Conservation (phyloP, 1,284 basidiomycete species). For the Ceratobasidium sp. region DNA sequence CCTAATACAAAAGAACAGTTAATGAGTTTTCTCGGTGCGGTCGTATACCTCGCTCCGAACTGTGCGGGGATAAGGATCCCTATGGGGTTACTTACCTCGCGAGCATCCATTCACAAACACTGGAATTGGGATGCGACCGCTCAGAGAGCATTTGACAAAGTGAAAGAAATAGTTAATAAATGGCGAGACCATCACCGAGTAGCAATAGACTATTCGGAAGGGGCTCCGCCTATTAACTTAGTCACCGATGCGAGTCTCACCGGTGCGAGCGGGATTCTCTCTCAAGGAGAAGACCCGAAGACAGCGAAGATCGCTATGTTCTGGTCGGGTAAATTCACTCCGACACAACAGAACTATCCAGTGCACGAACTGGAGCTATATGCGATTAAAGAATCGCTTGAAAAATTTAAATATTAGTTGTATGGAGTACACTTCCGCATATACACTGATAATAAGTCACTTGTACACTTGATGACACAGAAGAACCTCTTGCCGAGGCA, state of each 20-base stretch:
- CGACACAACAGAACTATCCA: too few relatives aligned
- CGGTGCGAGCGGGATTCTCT: conserved; percentile 52
- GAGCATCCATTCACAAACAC: conserved; percentile 46
- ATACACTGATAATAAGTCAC: too few relatives aligned
- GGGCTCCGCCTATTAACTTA: conserved; percentile 17
- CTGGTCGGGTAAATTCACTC: too few relatives aligned
- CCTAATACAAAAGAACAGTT: conserved; percentile 53
- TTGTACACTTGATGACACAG: too few relatives aligned
- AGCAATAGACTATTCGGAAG: conserved; percentile 46
- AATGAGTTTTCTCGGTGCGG: conserved; percentile 53
- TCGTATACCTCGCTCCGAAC: conserved; percentile 51
- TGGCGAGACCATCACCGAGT: conserved; percentile 44
- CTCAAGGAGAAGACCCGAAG: too few relatives aligned
- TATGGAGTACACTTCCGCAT: neutral
- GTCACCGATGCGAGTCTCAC: conserved; percentile 47
- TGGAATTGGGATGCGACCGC: conserved; percentile 48
- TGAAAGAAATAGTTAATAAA: conserved; percentile 47
- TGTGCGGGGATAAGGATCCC: conserved; percentile 47
- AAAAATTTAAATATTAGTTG: neutral
- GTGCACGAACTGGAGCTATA: conserved; percentile 35
- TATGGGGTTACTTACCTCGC: conserved; percentile 45
- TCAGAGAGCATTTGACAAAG: conserved; percentile 51
- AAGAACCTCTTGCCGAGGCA: too few relatives aligned
- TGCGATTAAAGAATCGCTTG: neutral
- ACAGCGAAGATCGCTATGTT: too few relatives aligned